Base-by-base conservation (phyloP, 225 moss, liverwort and hornwort species). In the Sphagnum contortum region DNA sequence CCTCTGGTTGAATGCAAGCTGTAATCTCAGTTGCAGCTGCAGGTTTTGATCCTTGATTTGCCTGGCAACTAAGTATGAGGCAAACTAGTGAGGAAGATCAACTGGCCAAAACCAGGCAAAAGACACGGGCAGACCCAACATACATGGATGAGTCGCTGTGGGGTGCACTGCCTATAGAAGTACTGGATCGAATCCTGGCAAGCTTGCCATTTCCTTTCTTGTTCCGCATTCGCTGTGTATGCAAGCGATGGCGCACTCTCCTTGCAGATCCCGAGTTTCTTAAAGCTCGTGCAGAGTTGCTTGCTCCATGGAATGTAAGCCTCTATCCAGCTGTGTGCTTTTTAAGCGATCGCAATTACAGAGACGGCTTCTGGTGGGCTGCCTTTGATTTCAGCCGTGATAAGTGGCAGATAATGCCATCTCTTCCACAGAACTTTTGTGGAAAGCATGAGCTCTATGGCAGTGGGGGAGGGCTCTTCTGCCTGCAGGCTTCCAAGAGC, bases 391-490 rank as follows among this genome's bases (percentile, higher is more conserved):
- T 12, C 12, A n/a, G 44, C 29, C 71, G 74, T 48, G 9, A 61
- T 5, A 49, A 71, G 51, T 83, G 83, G 83, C 76, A 80, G 64
- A 60, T 65, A 61, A 83, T 83, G 83, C 79, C 74, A 2, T 64
- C 66, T 48, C 72, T 78, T 45, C 12, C 65, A 6, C 48, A 65
- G 12, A 51, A 59, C 14, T 65, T 64, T 2, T 3, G 59, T 29
- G 57, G 50, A 44, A 82, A 76, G 62, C 48, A 58, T 4, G 78
- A 82, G 13, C 74, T 83, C 14, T 79, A 77, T 57, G 12, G 67
- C 3, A 71, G 79, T 8, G 79, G 74, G 44, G 68, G 60, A 5
- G 83, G 83, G 44, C 74, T 83, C 47, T 67, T 77, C 2, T 83
- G 83, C 64, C 59, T 83, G 51, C 71, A 76, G 2, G 76, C 76